These are phyloP conservation scores for Myrmaecium sp. DNA, from an alignment of 2,329 filamentous ascomycete genomes.

Conservation along the genomic window DNA sequence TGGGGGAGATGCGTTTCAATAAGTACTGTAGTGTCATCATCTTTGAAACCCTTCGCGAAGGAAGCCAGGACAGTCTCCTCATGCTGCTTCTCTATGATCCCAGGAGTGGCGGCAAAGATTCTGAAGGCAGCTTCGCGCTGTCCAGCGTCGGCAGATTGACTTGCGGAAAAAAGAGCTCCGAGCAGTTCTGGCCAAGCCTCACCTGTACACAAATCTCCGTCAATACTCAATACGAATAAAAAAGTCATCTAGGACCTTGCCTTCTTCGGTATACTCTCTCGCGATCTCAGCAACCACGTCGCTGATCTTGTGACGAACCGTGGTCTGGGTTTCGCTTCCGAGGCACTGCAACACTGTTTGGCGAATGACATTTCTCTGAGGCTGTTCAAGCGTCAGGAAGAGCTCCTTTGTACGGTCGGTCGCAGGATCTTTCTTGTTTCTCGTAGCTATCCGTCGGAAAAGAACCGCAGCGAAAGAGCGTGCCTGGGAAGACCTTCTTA, in stretches of 20 bases:
- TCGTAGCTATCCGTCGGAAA: conserved; percentile 84
- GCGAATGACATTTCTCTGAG: conserved; percentile 63
- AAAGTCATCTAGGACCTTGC: conserved; percentile 33
- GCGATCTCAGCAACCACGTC: conserved; percentile 95
- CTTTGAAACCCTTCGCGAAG: conserved; percentile 83
- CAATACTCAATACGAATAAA: conserved; percentile 4
- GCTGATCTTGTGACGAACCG: conserved; percentile 85
- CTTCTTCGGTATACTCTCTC: conserved; percentile 82
- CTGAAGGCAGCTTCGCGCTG: conserved; percentile 87
- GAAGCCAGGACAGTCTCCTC: conserved; percentile 77
- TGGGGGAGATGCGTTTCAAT: conserved; percentile 6
- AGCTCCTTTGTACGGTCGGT: conserved; percentile 61
- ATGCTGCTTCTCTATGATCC: conserved; percentile 90
- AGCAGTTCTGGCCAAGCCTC: conserved; percentile 84
- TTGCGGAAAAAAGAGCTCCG: conserved; percentile 71
- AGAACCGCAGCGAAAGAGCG: conserved; percentile 87
- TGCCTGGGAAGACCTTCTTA: conserved; percentile 43
- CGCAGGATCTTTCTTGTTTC: conserved; percentile 57
- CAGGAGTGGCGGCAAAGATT: conserved; percentile 87
- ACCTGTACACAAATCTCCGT: conserved; percentile 30
- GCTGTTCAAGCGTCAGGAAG: conserved; percentile 61
- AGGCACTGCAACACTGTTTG: conserved; percentile 69
- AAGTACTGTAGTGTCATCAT: conserved; percentile 61
- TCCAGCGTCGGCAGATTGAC: conserved; percentile 65
- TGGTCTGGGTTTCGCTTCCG: conserved; percentile 51